Evolutionary conservation across 2,329 filamentous ascomycete species (phyloP), one percentile per base, ranked within the genome.

Genomic region (Emmonsia crescens): DNA sequence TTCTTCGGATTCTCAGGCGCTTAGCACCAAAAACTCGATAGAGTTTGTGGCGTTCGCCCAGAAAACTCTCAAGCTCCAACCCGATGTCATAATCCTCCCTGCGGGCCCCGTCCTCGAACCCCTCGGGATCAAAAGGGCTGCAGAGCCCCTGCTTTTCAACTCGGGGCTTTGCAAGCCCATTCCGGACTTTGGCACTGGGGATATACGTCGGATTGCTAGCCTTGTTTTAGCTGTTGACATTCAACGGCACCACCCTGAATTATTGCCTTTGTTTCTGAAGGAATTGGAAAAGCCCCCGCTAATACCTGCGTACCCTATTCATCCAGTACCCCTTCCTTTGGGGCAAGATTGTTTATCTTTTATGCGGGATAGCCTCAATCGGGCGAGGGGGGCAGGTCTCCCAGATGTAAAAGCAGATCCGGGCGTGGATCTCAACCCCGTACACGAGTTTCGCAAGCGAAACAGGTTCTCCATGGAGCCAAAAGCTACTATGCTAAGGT

Each of bases 321-420:
- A 14, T 3, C 59, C 36, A 31, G 27, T 33, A 5, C n/a, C 49
- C 55, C 31, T 40, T 52, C 40, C 9, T 40, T 6, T 57, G 59
- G 52, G 48, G 40, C 60, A 44, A 51, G 49, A 60, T 49, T 48
- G 2, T 58, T 57, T 61, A 21, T 21, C 40, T 46, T 14, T 36
- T 9, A 29, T 60, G 62, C 61, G 60, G 60, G 44, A 63, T 52
- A 49, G 46, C 46, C 3, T 49, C 52, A 24, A 12, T 9, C 19
- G 29, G 29, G 46, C 66, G 5, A 62, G 64, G 38, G 51, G 51
- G 29, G 59, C 48, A 19, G 59, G 60, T 51, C 27, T 64, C 9
- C 59, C n/a, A 63, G 38, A 49, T 14, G 21, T 29, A 49, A 49
- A n/a, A 49, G 46, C 8, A 29, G 21, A 14, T 29, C 46, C 14